Percentiles rank a stretch among this genome's conserved stretches.
These are phyloP conservation scores for Schizothecium vesticola DNA, from an alignment of 495 filamentous ascomycete genomes.

Conservation along the genomic window DNA sequence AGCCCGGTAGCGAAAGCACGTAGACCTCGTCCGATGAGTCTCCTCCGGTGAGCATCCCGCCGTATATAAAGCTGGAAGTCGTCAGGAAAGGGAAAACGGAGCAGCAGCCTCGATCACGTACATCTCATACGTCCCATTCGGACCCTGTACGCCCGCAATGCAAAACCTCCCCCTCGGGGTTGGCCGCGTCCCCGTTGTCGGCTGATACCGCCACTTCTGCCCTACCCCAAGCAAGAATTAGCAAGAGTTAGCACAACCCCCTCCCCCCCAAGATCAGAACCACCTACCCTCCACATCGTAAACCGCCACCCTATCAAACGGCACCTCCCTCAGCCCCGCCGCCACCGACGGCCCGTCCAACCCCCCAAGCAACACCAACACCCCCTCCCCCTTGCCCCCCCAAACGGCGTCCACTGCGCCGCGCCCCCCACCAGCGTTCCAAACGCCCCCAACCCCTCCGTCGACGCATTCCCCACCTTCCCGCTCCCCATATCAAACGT, in stretches of 20 bases:
- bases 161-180: conserved; percentile 24
- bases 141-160: conserved; percentile 29
- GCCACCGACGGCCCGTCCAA: conserved; percentile 20
- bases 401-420: conserved; percentile 32
- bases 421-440: conserved; percentile 29
- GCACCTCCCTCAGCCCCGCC: conserved; percentile 3
- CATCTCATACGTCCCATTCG: conserved; percentile 16
- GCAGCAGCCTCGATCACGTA: background rate
- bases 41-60: conserved; percentile 19
- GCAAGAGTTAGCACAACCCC: background rate
- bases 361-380: conserved; percentile 33
- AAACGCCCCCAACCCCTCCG: conserved; percentile 17
- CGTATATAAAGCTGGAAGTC: conserved; percentile 29
- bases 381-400: conserved; percentile 24
- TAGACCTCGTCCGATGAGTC: conserved; percentile 25
- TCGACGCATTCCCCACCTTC: conserved; percentile 27
- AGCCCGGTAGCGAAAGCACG: conserved; percentile 41
- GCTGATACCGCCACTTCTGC: conserved; percentile 30
- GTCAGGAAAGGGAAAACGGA: conserved; percentile 13
- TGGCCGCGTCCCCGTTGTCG: conserved; percentile 26
- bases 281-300: conserved; percentile 19
- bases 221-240: no score
- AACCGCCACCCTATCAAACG: conserved; percentile 23
- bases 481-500: conserved; percentile 31
- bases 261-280: background rate